Conservation (phyloP, 2,329 filamentous ascomycete species). For the Hymenoscyphus linearis region DNA sequence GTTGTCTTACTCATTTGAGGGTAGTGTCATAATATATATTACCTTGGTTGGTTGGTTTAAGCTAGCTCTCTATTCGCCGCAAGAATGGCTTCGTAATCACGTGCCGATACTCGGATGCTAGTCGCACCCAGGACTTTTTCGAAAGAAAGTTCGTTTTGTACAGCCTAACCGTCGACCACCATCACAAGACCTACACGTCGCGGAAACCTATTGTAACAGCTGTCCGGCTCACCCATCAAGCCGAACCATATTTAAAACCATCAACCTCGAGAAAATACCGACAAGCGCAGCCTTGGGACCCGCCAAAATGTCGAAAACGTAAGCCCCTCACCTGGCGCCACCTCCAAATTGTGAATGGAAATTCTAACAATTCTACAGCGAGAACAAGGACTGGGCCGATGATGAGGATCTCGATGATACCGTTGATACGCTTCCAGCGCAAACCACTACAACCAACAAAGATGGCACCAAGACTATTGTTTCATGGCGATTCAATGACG, state of each 20-base stretch:
- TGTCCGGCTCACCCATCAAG: neutral
- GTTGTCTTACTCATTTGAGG: neutral
- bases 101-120: neutral
- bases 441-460: conserved; percentile 91
- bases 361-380: conserved; percentile 23
- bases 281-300: conserved; percentile 1
- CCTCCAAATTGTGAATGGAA: conserved; percentile 1
- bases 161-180: neutral
- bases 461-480: conserved; percentile 97
- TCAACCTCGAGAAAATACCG: neutral
- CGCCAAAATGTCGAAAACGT: conserved; percentile 42
- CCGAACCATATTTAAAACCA: neutral
- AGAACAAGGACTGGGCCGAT: conserved; percentile 77
- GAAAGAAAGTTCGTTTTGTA: neutral
- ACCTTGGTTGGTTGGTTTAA: neutral
- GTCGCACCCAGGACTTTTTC: neutral
- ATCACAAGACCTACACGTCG: neutral
- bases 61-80: neutral
- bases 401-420: conserved; percentile 80
- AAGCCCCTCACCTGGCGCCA: conserved; percentile 23
- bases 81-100: neutral
- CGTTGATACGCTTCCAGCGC: conserved; percentile 66
- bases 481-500: conserved; percentile 84
- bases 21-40: neutral
- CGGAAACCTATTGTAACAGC: neutral